phyloP scores from a whole-genome alignment of 2,329 filamentous ascomycete species.

The Fusarium sp. region DNA sequence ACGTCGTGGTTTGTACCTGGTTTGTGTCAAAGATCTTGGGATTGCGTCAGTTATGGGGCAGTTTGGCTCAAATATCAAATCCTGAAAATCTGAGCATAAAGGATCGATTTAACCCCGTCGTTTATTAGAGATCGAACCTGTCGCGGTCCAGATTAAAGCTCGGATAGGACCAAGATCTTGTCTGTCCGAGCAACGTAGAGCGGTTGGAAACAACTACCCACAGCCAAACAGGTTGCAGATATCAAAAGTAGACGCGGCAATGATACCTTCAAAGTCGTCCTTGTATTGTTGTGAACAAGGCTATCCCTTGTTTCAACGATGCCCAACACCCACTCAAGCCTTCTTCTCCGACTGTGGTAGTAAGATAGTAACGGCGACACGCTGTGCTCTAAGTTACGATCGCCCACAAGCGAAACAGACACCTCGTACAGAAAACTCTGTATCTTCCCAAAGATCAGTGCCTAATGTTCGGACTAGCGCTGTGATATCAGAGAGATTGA shows the following conservation, averaged over 20 bases:
- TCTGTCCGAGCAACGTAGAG: conserved; percentile 27
- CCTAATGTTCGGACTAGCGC: neutral
- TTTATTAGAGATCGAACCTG: conserved; percentile 44
- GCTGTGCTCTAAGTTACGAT: conserved; percentile 44
- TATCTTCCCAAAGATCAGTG: conserved; percentile 34
- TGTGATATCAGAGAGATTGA: conserved; percentile 14
- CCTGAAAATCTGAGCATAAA: conserved; percentile 26
- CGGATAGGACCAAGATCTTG: conserved; percentile 29
- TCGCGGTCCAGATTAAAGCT: conserved; percentile 23
- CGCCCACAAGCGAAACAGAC: conserved; percentile 34
- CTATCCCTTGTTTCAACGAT: conserved; percentile 45
- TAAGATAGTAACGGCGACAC: conserved; percentile 33
- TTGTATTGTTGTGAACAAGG: conserved; percentile 42
- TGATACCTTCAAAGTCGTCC: conserved; percentile 27
- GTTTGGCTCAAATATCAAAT: conserved; percentile 30
- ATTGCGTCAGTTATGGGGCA: conserved; percentile 38
- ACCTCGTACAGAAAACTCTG: conserved; percentile 28
- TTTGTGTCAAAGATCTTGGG: conserved; percentile 33
- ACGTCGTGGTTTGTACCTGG: conserved; percentile 37
- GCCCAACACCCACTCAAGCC: conserved; percentile 39
- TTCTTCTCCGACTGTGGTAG: conserved; percentile 27
- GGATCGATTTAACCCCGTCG: conserved; percentile 33
- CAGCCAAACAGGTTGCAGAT: conserved; percentile 28
- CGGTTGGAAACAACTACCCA: conserved; percentile 11
- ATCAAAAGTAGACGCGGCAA: conserved; percentile 31